Evolutionary conservation across 176 grass and related monocot species (phyloP), one percentile per base, ranked within the genome.

Genomic region (Oryza punctata): DNA sequence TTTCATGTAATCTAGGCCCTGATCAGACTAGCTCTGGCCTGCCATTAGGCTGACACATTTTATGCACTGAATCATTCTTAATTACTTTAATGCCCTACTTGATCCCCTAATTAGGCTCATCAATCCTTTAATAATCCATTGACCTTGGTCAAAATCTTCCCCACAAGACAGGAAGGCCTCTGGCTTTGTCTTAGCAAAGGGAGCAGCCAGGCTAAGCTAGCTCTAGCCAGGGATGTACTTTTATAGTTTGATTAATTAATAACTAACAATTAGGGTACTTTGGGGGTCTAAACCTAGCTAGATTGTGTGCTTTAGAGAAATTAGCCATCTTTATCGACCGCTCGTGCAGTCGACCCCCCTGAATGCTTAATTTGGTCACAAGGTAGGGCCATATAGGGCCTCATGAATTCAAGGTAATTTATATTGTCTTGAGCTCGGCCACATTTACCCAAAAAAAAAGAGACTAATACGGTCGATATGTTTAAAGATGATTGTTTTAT

Each of bases 241-340:
- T 86, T 86, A 66, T 25, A 69, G 52, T 65, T 88, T 65, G 4
- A 54, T 82, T 88, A 82, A 54, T 82, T 88, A 82, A 4, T 69
- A 40, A 23, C 40, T 63, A 50, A 24, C 81, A 71, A 40, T 66
- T 38, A 47, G 46, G 12, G 35, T 68, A 67, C 85, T 86, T 86
- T 73, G 32, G 23, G 27, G 52, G 26, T 65, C 79, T 82, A 82
- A 85, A 71, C 72, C 86, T 87, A 78, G 79, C 79, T 87, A 82
- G 79, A 88, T 71, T 82, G 70, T 8, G 37, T 72, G 65, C 73
- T 88, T 63, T 77, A 71, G 45, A 60, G n/a, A 72, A 54, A 45
- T 57, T 78, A 71, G 32, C 45, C 54, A 65, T 79, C 10, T 72
- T 78, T 65, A 27, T 35, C 46, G 54, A 57, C 67, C 57, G 23